A percentile compares a stretch with the other conserved stretches of the same genome.
Evolutionary conservation across 129 eudicot genomes (phyloP).

Genomic region (Lonicera japonica): DNA sequence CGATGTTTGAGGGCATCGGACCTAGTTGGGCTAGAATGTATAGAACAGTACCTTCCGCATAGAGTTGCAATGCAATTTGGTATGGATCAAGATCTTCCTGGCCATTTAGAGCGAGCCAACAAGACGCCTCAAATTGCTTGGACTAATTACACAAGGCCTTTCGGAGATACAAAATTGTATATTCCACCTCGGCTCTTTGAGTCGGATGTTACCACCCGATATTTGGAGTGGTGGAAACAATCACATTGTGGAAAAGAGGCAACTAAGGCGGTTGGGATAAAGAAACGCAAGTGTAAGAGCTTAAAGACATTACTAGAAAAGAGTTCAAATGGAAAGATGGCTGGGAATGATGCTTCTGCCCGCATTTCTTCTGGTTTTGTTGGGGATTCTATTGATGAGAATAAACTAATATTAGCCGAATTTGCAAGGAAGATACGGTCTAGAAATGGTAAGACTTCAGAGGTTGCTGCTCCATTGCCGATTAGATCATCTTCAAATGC

Average conservation of each 20-base stretch:
- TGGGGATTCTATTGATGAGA: background rate
- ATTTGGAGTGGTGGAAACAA: slow-evolving; percentile 33
- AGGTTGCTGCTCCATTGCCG: background rate
- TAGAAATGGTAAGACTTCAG: background rate
- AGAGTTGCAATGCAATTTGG: slow-evolving; percentile 65
- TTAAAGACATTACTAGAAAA: background rate
- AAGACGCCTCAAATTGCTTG: slow-evolving; percentile 18
- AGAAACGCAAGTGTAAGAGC: slow-evolving; percentile 11
- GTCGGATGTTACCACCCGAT: slow-evolving; percentile 26
- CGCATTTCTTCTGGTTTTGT: slow-evolving; percentile 2
- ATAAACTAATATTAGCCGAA: background rate
- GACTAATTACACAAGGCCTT: slow-evolving; percentile 17
- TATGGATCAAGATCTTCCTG: slow-evolving; percentile 50
- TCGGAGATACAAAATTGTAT: slow-evolving; percentile 7
- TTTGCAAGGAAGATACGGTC: background rate
- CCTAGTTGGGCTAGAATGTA: slow-evolving; percentile 37
- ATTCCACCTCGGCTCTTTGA: slow-evolving; percentile 16
- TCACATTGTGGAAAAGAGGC: background rate
- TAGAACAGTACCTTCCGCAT: slow-evolving; percentile 45
- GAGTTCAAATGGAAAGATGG: slow-evolving; percentile 1
- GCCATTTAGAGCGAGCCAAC: slow-evolving; percentile 5
- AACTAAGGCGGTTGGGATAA: slow-evolving; percentile 1
- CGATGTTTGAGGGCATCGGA: slow-evolving; percentile 31
- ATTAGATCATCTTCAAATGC: background rate
- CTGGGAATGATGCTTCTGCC: background rate